Evolutionary conservation across 129 eudicot species (phyloP), one percentile per base, ranked within the genome.

Genomic region (Chrysanthemum seticuspe): DNA sequence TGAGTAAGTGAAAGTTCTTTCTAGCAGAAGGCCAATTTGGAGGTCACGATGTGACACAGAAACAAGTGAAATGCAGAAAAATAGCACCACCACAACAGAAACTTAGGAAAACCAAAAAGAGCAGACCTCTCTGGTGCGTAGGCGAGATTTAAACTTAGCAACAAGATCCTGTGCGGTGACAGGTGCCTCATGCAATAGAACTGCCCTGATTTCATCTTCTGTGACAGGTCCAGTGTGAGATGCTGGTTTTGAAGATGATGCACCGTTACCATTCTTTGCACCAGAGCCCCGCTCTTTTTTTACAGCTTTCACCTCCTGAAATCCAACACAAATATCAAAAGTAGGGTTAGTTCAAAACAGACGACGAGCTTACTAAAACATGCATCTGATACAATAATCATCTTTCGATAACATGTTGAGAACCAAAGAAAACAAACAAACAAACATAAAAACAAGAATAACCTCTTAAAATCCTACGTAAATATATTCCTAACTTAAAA

Each of bases 141-240:
- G 80, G 69, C 97, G 83, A 13, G 97, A 82, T 86, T 83, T 94
- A 72, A 94, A 94, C 77, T 75, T 86, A 63, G 79, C 87, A 67
- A 94, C 97, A 75, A 94, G 96, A 80, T 90, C 98, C 77, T 84
- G 90, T 47, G 97, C 86, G 57, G 97, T 94, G 56, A 94, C 91
- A n/a, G 90, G 89, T 25, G 79, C 82, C 52, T 76, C 83, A 69
- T 86, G 96, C 80, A 79, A 13, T 44, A 94, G 56, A 48, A 94
- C 98, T 4, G 87, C 89, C 80, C 88, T 82, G 11, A 94, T 90
- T 74, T 94, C 98, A 47, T 94, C 98, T 84, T 90, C 96, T 13
- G 93, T 73, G 21, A 94, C 98, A 40, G 93, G 96, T 55, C 25
- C 25, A 1, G 25, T 23, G 25, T 23, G 25, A 23, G 25, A 23